Percentiles rank a stretch among this genome's conserved stretches.
phyloP scores from a whole-genome alignment of 345 rosid species.

The Abelmoschus esculentus region DNA sequence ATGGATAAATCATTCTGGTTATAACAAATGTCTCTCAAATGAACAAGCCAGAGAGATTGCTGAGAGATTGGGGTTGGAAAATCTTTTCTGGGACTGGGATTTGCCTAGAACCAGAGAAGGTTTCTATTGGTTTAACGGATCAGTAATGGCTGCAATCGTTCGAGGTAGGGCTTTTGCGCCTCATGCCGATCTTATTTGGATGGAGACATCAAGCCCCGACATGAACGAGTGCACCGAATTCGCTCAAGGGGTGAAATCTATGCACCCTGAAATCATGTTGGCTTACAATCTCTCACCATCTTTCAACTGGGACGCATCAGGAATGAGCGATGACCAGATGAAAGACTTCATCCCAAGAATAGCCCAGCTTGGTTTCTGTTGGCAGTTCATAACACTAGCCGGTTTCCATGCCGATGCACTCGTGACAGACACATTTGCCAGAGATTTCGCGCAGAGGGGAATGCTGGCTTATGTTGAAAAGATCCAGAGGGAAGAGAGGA shows the following conservation, averaged over 20 bases:
- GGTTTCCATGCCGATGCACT: constrained; percentile 95
- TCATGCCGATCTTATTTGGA: constrained; percentile 77
- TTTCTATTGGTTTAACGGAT: constrained; percentile 83
- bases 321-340: constrained; percentile 82
- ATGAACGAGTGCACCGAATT: constrained; percentile 66
- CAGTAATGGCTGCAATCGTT: constrained; percentile 69
- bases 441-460: constrained; percentile 72
- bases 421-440: constrained; percentile 71
- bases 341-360: constrained; percentile 79
- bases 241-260: constrained; percentile 64
- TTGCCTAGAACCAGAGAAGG: constrained; percentile 93
- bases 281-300: constrained; percentile 94
- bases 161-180: constrained; percentile 88
- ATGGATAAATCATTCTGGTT: constrained; percentile 65
- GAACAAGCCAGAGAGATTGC: constrained; percentile 74
- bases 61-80: constrained; percentile 51
- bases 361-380: constrained; percentile 71
- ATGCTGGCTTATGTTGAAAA: constrained; percentile 95
- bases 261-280: constrained; percentile 70
- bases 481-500: constrained; percentile 96
- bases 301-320: constrained; percentile 94
- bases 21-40: constrained; percentile 53
- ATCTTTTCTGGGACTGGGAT: constrained; percentile 98
- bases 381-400: constrained; percentile 95
- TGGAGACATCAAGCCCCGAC: constrained; percentile 91